Conservation (phyloP, 179 eudicot genomes). For the Silene coronaria region DNA sequence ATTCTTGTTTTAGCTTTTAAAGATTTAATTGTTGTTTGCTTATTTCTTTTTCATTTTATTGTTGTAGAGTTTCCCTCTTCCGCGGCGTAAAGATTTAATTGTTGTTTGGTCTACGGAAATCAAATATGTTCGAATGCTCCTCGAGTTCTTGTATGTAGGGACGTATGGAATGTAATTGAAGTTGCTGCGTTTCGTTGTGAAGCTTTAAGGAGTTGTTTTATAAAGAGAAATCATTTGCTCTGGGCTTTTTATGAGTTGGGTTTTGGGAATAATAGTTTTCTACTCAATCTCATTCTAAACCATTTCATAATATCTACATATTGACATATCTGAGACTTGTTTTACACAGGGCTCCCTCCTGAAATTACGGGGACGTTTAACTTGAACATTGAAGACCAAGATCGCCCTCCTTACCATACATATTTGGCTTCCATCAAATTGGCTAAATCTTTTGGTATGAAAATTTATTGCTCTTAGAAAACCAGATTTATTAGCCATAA, state of each 20-base stretch:
- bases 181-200: neutral
- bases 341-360: neutral
- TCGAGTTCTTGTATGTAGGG: too few relatives aligned
- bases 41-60: neutral
- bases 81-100: neutral
- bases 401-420: neutral
- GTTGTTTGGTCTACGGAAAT: too few relatives aligned
- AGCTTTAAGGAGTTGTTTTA: neutral
- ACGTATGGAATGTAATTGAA: too few relatives aligned
- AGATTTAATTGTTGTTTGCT: neutral
- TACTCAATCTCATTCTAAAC: too few relatives aligned
- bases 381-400: neutral
- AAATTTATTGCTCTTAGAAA: neutral
- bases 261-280: too few relatives aligned
- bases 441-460: neutral
- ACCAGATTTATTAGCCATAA: neutral
- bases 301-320: too few relatives aligned
- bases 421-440: neutral
- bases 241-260: neutral
- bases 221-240: neutral
- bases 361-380: neutral
- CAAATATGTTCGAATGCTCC: neutral
- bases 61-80: neutral
- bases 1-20: neutral
- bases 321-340: too few relatives aligned